Evolutionary conservation across 768 basidiomycete species (phyloP).

Genomic region (Hydnomerulius pinastri): DNA sequence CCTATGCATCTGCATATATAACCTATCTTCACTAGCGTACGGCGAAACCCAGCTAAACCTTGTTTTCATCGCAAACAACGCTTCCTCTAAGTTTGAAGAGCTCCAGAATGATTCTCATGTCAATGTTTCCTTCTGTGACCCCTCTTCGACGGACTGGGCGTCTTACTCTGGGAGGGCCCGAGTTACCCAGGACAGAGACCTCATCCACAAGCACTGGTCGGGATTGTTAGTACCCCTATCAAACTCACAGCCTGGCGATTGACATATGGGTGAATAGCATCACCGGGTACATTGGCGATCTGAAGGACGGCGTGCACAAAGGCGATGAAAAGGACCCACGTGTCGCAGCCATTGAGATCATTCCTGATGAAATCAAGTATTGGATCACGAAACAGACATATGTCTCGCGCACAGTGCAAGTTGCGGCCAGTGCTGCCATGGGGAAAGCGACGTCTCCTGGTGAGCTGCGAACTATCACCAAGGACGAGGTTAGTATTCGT

Average conservation of each 20-base stretch:
- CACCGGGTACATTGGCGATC: conserved; percentile 82
- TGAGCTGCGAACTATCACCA: conserved; percentile 72
- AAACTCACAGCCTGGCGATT: not conserved
- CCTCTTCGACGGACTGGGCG: conserved; percentile 74
- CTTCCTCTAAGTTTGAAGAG: conserved; percentile 73
- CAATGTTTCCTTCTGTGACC: conserved; percentile 79
- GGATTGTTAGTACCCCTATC: conserved; percentile 37
- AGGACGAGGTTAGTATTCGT: conserved; percentile 62
- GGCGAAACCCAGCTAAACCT: conserved; percentile 53
- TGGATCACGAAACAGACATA: conserved; percentile 68
- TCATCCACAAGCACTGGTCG: conserved; percentile 70
- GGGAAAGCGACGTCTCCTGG: conserved; percentile 72
- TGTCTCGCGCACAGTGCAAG: conserved; percentile 59
- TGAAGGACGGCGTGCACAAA: conserved; percentile 82
- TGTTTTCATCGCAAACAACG: conserved; percentile 74
- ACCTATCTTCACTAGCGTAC: conserved; percentile 36
- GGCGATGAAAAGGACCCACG: conserved; percentile 82
- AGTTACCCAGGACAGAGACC: conserved; percentile 58
- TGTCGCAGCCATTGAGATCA: conserved; percentile 74
- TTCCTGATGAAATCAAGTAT: conserved; percentile 81
- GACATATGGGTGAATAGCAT: conserved; percentile 40
- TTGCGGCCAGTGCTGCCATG: conserved; percentile 56
- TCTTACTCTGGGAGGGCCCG: conserved; percentile 75
- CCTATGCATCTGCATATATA: not conserved
- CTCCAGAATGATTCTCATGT: conserved; percentile 74